Evolutionary conservation across 1,139 yeast genomes (phyloP), one percentile per base, ranked within the genome.

Genomic region (Taphrina betulina): DNA sequence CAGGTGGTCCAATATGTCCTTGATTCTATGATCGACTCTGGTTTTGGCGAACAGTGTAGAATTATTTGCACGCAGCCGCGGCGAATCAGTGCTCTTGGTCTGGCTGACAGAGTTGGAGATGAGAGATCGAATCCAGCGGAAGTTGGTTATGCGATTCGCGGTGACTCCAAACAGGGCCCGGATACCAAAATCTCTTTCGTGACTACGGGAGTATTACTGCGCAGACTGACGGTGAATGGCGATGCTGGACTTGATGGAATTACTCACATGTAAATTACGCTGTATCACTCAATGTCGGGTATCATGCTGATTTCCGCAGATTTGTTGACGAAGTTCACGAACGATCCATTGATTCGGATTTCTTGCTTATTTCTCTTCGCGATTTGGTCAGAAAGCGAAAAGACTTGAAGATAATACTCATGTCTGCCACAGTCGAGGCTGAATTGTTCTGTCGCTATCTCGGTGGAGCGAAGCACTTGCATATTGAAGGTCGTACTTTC

Each of bases 281-380:
- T n/a, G n/a, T n/a, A n/a, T n/a, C n/a, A n/a, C n/a, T n/a, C n/a
- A n/a, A n/a, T n/a, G n/a, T n/a, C n/a, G n/a, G n/a, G n/a, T n/a
- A n/a, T n/a, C n/a, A n/a, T n/a, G n/a, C n/a, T n/a, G n/a, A n/a
- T n/a, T n/a, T n/a, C n/a, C 10, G 4, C n/a, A 43, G 51, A 24
- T 81, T 92, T 42, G 81, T 92, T 48, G 98, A 92, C 73, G 98
- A 92, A 70, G 97, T 92, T 12, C 98, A 92, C 67, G 98, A 92
- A 70, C 74, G 97, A 62, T 88, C 96, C 0, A 80, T 92, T 51
- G 97, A 92, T 65, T 82, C 94, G 60, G 97, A 92, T 68, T 82
- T 90, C 60, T 74, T 92, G 53, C 75, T 92, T 50, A 87, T 89
- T 51, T 77, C 90, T 53, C 73, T 92, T 61, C 88, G 36, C 8